A percentile compares a stretch with the other conserved stretches of the same genome.
These are phyloP conservation scores for Sambucus nigra DNA, from an alignment of 129 eudicot genomes.

Conservation along the genomic window DNA sequence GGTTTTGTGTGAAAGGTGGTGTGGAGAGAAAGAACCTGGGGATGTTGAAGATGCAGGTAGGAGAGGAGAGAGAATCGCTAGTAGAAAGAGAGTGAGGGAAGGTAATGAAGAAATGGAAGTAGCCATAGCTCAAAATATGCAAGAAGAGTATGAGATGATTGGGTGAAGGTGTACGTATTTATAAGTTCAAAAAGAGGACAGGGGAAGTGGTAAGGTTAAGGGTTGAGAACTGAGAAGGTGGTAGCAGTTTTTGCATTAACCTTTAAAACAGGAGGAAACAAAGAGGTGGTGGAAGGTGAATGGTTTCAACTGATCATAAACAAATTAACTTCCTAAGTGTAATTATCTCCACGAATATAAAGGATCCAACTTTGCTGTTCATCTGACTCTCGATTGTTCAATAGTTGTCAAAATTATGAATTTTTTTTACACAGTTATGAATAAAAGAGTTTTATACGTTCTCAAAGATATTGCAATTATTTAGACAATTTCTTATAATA, in stretches of 20 bases:
- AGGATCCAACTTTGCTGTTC: no score
- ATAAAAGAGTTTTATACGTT: no score
- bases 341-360: no score
- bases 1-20: neutral
- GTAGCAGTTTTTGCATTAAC: neutral
- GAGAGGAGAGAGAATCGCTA: neutral
- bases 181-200: neutral
- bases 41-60: no score
- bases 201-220: neutral
- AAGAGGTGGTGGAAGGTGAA: conserved; percentile 3
- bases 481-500: no score
- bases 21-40: no score
- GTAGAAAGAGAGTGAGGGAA: neutral
- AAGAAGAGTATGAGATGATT: neutral
- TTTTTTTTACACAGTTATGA: no score
- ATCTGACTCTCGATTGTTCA: no score
- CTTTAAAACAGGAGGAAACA: neutral
- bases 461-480: no score
- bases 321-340: no score
- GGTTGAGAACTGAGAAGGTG: no score
- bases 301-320: neutral
- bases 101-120: neutral
- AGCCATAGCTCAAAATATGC: conserved; percentile 1
- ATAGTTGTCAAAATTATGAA: no score
- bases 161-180: neutral